phyloP scores from a whole-genome alignment of 2,329 filamentous ascomycete genomes.

The Dothistroma pini region DNA sequence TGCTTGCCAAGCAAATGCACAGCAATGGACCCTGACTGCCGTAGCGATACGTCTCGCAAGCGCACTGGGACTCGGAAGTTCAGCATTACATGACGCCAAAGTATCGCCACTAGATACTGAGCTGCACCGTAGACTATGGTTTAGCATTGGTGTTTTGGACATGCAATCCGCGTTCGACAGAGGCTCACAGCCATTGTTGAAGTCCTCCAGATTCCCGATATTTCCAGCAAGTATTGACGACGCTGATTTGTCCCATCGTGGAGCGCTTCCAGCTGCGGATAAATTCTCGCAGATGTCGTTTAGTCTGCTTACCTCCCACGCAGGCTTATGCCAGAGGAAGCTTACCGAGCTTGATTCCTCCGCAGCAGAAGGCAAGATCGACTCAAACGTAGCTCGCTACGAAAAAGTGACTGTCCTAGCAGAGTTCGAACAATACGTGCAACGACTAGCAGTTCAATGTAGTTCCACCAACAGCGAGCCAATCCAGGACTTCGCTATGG shows the following conservation, averaged over 20 bases:
- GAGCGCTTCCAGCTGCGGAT: too few species aligned
- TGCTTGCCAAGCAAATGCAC: slow-evolving; percentile 12
- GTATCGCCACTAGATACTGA: background rate
- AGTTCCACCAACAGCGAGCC: background rate
- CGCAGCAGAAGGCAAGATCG: background rate
- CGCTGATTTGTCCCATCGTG: background rate
- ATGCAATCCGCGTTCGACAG: slow-evolving; percentile 14
- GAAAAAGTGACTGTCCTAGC: slow-evolving; percentile 1
- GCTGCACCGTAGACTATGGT: slow-evolving; percentile 8
- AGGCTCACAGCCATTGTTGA: slow-evolving; percentile 7
- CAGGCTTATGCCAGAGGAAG: slow-evolving; percentile 8
- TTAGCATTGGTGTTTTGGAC: slow-evolving; percentile 12
- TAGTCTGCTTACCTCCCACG: background rate
- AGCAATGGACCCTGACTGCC: slow-evolving; percentile 10
- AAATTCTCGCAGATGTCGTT: slow-evolving; percentile 11
- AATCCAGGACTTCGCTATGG: slow-evolving; percentile 2
- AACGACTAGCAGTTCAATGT: background rate
- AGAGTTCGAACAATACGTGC: slow-evolving; percentile 8
- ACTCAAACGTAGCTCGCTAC: background rate
- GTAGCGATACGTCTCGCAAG: slow-evolving; percentile 8
- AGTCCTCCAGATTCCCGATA: background rate
- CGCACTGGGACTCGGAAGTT: slow-evolving; percentile 4
- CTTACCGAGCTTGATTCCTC: slow-evolving; percentile 6
- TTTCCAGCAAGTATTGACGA: slow-evolving; percentile 6
- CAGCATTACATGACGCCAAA: background rate